These are phyloP conservation scores for Penicillium polonicum DNA, from an alignment of 2,329 filamentous ascomycete species.

Conservation along the genomic window DNA sequence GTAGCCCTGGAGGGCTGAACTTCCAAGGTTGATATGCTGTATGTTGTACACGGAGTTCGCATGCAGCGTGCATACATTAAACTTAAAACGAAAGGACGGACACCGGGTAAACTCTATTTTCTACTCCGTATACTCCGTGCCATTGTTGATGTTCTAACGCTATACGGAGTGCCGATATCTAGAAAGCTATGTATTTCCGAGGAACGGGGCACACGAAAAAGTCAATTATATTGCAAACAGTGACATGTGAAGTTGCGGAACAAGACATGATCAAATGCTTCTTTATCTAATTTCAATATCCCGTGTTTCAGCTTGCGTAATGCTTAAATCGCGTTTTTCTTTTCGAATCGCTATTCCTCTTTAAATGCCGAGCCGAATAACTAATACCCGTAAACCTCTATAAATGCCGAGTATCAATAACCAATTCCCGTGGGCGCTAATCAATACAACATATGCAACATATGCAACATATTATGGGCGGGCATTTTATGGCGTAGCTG, in stretches of 20 bases:
- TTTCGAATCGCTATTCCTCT: neutral
- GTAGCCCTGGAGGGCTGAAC: neutral
- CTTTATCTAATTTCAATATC: neutral
- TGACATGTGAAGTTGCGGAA: constrained; percentile 6
- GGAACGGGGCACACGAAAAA: constrained; percentile 18
- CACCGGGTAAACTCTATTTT: neutral
- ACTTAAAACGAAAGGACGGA: neutral
- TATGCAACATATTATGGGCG: neutral
- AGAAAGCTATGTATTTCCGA: neutral
- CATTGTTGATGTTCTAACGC: neutral
- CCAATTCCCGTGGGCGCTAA: neutral
- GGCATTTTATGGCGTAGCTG: neutral
- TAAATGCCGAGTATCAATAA: neutral
- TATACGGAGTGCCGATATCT: neutral
- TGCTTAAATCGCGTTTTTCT: neutral
- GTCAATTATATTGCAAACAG: constrained; percentile 16
- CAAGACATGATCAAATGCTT: neutral
- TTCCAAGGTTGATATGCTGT: neutral
- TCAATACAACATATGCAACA: neutral
- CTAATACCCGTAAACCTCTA: neutral
- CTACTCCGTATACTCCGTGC: neutral
- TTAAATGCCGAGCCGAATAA: neutral
- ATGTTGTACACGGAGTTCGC: neutral
- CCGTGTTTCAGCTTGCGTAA: constrained; percentile 9
- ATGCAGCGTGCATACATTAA: neutral